Evolutionary conservation across 768 basidiomycete genomes (phyloP).

Genomic region (Trichaptum fuscoviolaceum): DNA sequence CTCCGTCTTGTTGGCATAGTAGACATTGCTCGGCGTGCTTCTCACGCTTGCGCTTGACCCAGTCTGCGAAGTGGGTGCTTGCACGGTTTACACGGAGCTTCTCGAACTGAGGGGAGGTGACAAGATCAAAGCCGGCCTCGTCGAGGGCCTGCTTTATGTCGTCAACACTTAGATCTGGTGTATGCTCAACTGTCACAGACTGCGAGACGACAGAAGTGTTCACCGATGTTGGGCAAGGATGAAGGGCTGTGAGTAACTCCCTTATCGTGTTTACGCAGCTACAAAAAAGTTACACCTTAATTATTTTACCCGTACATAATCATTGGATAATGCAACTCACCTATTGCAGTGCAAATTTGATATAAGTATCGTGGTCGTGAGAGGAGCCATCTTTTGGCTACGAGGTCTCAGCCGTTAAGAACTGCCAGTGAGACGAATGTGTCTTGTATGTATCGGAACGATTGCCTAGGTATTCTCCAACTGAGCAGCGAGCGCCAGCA

Average conservation of each 20-base stretch:
- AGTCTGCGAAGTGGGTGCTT: neutral
- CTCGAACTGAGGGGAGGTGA: conserved; percentile 18
- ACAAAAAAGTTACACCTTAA: neutral
- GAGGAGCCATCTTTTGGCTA: too few species aligned
- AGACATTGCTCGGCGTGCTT: conserved; percentile 38
- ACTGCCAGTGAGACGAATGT: too few species aligned
- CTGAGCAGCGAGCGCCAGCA: too few species aligned
- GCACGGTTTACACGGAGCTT: neutral
- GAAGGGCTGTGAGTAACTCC: conserved; percentile 30
- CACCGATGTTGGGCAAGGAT: conserved; percentile 34
- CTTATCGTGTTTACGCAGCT: conserved; percentile 48
- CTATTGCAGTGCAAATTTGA: too few species aligned
- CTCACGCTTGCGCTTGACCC: conserved; percentile 5
- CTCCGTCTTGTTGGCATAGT: conserved; percentile 31
- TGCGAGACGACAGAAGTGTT: conserved; percentile 42
- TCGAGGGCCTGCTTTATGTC: conserved; percentile 34
- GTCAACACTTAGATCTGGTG: conserved; percentile 21
- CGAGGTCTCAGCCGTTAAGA: too few species aligned
- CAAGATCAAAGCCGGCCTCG: conserved; percentile 44
- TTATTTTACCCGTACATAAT: too few species aligned
- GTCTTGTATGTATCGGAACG: too few species aligned
- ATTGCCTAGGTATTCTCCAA: too few species aligned
- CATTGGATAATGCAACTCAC: too few species aligned
- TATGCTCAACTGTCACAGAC: conserved; percentile 38
- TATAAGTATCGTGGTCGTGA: too few species aligned